Evolutionary conservation across 768 basidiomycete genomes (phyloP), one percentile per base, ranked within the genome.

Genomic region (Hebeloma cylindrosporum): DNA sequence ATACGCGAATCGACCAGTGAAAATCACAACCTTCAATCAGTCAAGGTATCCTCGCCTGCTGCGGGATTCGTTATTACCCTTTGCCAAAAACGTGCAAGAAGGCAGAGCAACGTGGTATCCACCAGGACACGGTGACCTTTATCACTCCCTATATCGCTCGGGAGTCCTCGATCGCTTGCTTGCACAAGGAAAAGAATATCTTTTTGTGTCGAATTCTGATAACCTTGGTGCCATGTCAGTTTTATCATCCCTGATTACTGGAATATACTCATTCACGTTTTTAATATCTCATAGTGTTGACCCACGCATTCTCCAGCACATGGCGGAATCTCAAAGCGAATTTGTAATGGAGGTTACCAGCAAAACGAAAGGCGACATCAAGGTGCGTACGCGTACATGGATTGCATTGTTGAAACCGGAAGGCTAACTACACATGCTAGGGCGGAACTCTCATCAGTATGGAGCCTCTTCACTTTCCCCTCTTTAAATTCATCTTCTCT

Each of bases 191-290:
- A 95, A 93, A 66, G 90, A 95, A 69, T 95, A 93, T 70, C 78
- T 95, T 54, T 95, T 95, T 62, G 87, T 92, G 38, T 93, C 92
- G 62, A 95, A 96, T 74, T 91, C 91, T 32, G 93, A 95, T 68
- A 94, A 95, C 65, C 67, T 96, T 58, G 92, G 93, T 58, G 93
- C 92, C 47, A 81, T 84, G 83, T 85, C 63, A 57, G 80, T 70
- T n/a, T 90, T 67, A 13, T 13, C 32, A 4, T n/a, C 16, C n/a
- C 7, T 85, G 85, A 13, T 20, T 5, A 25, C 30, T 18, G 16
- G 29, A 40, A 43, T 23, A 51, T 34, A 31, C 44, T 9, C 11
- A 10, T 26, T 14, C 7, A 17, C 10, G 13, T 32, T 25, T 14
- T 18, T 29, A n/a, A n/a, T n/a, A n/a, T n/a, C n/a, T n/a, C 11